Conservation (phyloP, 768 basidiomycete genomes). For the Mycena olivaceomarginata region DNA sequence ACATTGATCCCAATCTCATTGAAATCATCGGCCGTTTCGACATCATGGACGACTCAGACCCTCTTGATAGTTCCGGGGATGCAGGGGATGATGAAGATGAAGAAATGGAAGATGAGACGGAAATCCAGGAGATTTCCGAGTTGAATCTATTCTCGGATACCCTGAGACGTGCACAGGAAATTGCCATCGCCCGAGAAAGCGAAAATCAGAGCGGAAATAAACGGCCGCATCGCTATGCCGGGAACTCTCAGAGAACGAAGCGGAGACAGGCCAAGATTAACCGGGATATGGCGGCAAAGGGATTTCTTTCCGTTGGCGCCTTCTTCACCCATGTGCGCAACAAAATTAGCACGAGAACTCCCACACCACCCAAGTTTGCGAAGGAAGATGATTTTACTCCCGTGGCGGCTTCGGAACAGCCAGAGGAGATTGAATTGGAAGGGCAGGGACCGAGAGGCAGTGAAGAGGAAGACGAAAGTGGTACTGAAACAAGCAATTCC, state of each 20-base stretch:
- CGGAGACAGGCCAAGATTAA: not conserved
- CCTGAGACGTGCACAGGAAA: not conserved
- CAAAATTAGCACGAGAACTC: not conserved
- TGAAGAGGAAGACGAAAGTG: too few relatives aligned
- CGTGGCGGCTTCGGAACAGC: too few relatives aligned
- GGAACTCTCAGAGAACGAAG: not conserved
- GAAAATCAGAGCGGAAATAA: not conserved
- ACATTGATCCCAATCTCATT: slow-evolving; percentile 2
- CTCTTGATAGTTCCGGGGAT: too few relatives aligned
- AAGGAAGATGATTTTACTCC: not conserved
- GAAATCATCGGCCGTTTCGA: slow-evolving; percentile 4
- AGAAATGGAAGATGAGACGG: not conserved
- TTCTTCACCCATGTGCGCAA: not conserved
- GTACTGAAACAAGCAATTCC: too few relatives aligned
- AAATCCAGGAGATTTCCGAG: slow-evolving; percentile 3
- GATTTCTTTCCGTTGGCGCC: not conserved
- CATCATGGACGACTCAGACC: not conserved
- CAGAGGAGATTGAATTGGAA: too few relatives aligned
- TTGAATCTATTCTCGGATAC: not conserved
- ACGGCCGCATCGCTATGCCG: not conserved
- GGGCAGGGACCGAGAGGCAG: too few relatives aligned
- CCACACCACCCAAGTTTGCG: not conserved
- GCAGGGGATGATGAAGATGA: not conserved
- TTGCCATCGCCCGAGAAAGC: too few relatives aligned
- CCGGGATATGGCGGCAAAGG: not conserved